A percentile compares a stretch with the other conserved stretches of the same genome.
Conservation (phyloP, 1,139 yeast species). For the Geotrichum restrictum region DNA sequence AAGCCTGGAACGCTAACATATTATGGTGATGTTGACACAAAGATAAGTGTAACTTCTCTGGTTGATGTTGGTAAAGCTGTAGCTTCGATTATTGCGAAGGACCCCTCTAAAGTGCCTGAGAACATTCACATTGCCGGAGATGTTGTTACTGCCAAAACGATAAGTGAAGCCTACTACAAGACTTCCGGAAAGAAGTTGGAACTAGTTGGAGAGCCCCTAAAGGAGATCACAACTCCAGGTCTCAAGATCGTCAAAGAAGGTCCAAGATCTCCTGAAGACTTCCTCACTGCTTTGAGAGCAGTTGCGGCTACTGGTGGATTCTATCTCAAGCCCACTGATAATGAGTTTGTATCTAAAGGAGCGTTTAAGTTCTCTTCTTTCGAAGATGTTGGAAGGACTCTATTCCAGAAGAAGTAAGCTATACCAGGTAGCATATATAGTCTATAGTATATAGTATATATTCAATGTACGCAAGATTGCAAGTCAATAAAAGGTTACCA, state of each 20-base stretch:
- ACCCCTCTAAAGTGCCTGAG: constrained; percentile 3
- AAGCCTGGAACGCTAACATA: neutral
- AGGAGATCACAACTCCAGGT: constrained; percentile 1
- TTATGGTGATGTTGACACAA: constrained; percentile 7
- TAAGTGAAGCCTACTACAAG: neutral
- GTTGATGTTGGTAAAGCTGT: constrained; percentile 11
- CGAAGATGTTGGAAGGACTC: no score
- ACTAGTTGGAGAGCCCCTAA: neutral
- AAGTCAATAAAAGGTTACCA: no score
- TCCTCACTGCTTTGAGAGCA: constrained; percentile 1
- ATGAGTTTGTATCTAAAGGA: constrained; percentile 11
- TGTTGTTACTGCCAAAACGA: neutral
- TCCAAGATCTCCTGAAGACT: neutral
- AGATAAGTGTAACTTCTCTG: constrained; percentile 3
- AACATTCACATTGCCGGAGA: neutral
- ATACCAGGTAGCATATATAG: no score
- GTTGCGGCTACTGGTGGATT: neutral
- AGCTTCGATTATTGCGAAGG: constrained; percentile 1
- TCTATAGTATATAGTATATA: no score
- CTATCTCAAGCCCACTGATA: neutral
- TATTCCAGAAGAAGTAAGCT: no score
- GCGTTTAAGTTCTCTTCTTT: constrained; percentile 3
- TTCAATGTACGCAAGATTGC: no score
- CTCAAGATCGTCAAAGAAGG: constrained; percentile 2
- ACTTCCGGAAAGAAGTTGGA: neutral